Evolutionary conservation across 1,139 yeast species (phyloP).

Genomic region (Magnusiomyces ingens): DNA sequence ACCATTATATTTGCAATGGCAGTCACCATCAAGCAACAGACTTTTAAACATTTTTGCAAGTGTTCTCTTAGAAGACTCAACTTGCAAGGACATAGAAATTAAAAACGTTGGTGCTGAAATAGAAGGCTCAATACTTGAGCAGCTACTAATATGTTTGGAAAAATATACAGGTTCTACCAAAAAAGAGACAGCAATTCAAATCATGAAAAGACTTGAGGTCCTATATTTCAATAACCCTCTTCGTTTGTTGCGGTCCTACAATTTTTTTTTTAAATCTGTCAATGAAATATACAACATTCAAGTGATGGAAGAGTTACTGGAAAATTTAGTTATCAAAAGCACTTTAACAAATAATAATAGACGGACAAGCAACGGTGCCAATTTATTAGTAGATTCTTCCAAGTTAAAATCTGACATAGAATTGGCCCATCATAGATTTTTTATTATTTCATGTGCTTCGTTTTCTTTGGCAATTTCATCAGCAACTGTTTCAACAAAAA

Average conservation of each 20-base stretch:
- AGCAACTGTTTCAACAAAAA: constrained; percentile 12
- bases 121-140: constrained; percentile 13
- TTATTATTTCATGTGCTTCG: constrained; percentile 14
- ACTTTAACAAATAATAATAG: neutral
- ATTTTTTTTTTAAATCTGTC: constrained; percentile 9
- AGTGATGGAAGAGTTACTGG: constrained; percentile 6
- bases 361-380: neutral
- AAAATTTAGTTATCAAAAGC: constrained; percentile 4
- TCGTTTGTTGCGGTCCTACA: constrained; percentile 7
- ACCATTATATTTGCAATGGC: constrained; percentile 2
- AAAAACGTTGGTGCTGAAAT: constrained; percentile 5
- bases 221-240: constrained; percentile 11
- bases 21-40: neutral
- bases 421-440: constrained; percentile 6
- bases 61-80: neutral
- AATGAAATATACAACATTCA: constrained; percentile 7
- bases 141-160: constrained; percentile 4
- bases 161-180: constrained; percentile 9
- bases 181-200: constrained; percentile 2
- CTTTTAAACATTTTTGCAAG: neutral
- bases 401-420: constrained; percentile 6
- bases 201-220: constrained; percentile 8
- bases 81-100: neutral
- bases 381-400: neutral
- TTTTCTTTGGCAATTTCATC: constrained; percentile 15